These are phyloP conservation scores for Tuber borchii DNA, from an alignment of 495 filamentous ascomycete species.

Conservation along the genomic window DNA sequence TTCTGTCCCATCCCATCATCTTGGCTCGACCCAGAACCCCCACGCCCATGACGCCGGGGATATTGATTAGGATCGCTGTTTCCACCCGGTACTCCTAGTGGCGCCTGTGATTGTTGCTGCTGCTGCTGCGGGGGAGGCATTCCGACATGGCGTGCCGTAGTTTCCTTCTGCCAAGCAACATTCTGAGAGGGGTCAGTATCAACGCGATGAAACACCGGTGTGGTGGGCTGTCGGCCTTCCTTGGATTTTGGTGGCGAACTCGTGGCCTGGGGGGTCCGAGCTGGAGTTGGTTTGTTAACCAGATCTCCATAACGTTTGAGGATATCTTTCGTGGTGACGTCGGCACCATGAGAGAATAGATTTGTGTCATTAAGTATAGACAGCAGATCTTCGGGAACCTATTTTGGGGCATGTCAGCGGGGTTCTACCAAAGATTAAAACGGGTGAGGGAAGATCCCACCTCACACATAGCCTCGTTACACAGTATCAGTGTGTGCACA, in stretches of 20 bases:
- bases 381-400: slow-evolving; percentile 91
- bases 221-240: slow-evolving; percentile 46
- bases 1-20: slow-evolving; percentile 45
- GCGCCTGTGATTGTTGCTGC: slow-evolving; percentile 40
- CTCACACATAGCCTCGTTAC: slow-evolving; percentile 93
- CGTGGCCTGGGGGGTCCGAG: slow-evolving; percentile 50
- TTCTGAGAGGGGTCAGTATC: slow-evolving; percentile 71
- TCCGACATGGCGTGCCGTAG: slow-evolving; percentile 69
- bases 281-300: slow-evolving; percentile 53
- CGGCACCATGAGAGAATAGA: slow-evolving; percentile 70
- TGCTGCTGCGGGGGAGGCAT: slow-evolving; percentile 49
- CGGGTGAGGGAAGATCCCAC: slow-evolving; percentile 51
- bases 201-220: slow-evolving; percentile 55
- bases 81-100: slow-evolving; percentile 11
- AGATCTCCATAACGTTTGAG: slow-evolving; percentile 81
- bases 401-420: slow-evolving; percentile 11
- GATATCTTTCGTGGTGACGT: slow-evolving; percentile 95
- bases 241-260: slow-evolving; percentile 49
- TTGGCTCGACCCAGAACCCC: slow-evolving; percentile 32
- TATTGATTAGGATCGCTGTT: slow-evolving; percentile 30
- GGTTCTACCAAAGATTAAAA: background rate
- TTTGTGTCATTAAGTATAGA: slow-evolving; percentile 73
- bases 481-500: slow-evolving; percentile 79
- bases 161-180: slow-evolving; percentile 70
- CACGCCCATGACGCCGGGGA: slow-evolving; percentile 31